Evolutionary conservation across 2,329 filamentous ascomycete species (phyloP).

Genomic region (Venturia aucupariae): DNA sequence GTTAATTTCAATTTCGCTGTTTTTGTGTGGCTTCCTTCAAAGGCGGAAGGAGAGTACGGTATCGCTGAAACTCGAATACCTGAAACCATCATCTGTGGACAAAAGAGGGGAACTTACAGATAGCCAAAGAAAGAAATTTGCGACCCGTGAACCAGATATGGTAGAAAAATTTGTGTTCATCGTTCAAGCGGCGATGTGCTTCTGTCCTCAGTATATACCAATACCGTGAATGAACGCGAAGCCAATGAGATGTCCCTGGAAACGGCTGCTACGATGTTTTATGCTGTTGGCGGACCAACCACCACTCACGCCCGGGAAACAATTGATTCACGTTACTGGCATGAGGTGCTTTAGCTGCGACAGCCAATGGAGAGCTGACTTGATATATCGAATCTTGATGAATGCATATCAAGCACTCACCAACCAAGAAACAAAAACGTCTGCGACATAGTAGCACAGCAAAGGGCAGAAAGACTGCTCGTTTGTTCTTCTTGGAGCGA

Average conservation of each 20-base stretch:
- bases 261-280: not conserved
- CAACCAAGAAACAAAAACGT: not conserved
- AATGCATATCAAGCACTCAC: not conserved
- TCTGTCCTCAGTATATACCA: not conserved
- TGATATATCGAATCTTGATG: slow-evolving; percentile 2
- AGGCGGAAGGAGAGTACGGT: not conserved
- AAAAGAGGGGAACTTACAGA: not conserved
- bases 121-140: not conserved
- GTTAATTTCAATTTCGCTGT: not conserved
- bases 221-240: not conserved
- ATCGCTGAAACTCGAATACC: not conserved
- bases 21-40: not conserved
- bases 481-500: not conserved
- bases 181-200: not conserved
- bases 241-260: not conserved
- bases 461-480: not conserved
- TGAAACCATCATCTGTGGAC: not conserved
- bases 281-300: not conserved
- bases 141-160: not conserved
- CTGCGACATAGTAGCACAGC: not conserved
- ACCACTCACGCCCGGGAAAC: not conserved
- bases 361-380: not conserved
- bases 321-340: not conserved
- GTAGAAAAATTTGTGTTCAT: not conserved
- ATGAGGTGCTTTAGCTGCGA: slow-evolving; percentile 1